Evolutionary conservation across 2,329 filamentous ascomycete species (phyloP), one percentile per base, ranked within the genome.

Genomic region (Exophiala alcalophila): DNA sequence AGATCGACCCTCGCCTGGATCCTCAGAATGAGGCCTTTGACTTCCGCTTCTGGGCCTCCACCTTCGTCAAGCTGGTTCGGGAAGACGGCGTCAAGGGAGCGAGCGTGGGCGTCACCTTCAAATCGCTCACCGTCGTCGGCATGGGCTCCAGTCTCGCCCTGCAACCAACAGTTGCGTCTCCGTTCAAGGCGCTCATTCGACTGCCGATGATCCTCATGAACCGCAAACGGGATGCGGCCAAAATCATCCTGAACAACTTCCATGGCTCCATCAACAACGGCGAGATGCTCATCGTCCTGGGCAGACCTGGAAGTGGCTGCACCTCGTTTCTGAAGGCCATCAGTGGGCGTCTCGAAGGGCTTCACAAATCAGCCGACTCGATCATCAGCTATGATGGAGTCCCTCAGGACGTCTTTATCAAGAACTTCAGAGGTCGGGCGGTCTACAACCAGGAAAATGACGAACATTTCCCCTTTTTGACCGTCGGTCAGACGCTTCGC

Each of bases 271-370:
- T 80, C 36, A 70, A 69, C 44, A 68, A 64, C 40, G 74, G 75
- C 1, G 37, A 50, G 25, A 84, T 85, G 82, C 64, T 85, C 1
- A 65, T 86, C 0, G 81, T 86, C 0, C 68, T 86, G 0, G 83
- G 83, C 3, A 71, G 81, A 1, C 83, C 83, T 0, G 83, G 82
- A 0, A 72, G 79, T 3, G 82, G 82, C 20, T 87, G 84, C 59
- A 39, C 84, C n/a, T 94, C 87, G 2, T 82, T 92, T 52, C 71
- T 94, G 41, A 94, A 92, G 69, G 85, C 86, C 0, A 78, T 94
- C 53, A 78, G 86, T 5, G 87, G 87, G 48, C 86, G 92, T 65
- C 85, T 84, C 18, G 83, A 88, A 53, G 87, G 87, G 35, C 25
- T 42, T 14, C 29, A 9, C 8, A 28, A 18, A 9, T 19, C 28